Conservation (phyloP, 192 early-diverging fungal genomes). For the Coemansia sp. region DNA sequence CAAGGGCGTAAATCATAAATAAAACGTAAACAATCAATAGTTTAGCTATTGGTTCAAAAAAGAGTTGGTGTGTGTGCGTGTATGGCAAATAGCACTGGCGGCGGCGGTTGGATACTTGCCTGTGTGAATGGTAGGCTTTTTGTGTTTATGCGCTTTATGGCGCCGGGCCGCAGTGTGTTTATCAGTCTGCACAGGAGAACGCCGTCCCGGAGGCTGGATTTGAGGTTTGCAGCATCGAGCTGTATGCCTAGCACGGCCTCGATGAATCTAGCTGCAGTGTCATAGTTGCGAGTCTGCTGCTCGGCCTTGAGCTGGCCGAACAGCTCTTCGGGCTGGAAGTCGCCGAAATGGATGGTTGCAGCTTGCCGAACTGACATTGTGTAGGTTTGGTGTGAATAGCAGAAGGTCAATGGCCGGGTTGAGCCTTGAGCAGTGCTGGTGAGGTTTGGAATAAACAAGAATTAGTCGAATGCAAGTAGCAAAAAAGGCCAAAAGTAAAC, state of each 20-base stretch:
- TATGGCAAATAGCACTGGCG: background rate
- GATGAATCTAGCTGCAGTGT: constrained; percentile 64
- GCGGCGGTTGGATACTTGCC: constrained; percentile 16
- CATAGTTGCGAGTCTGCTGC: constrained; percentile 62
- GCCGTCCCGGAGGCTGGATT: constrained; percentile 68
- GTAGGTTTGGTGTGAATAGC: no score
- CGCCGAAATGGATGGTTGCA: constrained; percentile 17
- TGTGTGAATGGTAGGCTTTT: constrained; percentile 74
- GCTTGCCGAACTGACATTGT: constrained; percentile 33
- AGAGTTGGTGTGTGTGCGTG: background rate
- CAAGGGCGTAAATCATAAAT: background rate
- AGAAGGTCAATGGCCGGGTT: background rate
- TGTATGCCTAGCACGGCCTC: constrained; percentile 60
- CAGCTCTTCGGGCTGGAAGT: constrained; percentile 56
- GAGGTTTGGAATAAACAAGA: background rate
- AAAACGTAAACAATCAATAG: constrained; percentile 4
- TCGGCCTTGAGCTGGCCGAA: constrained; percentile 59
- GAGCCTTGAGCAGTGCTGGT: background rate
- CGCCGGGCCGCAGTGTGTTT: constrained; percentile 74
- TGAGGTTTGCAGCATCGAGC: constrained; percentile 60
- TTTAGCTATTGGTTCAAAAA: background rate
- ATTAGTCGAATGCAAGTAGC: background rate
- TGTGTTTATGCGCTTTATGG: constrained; percentile 69
- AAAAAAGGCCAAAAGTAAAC: background rate
- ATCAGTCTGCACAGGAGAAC: constrained; percentile 77